These are phyloP conservation scores for Penicillium ochrochloron DNA, from an alignment of 495 filamentous ascomycete genomes.

Conservation along the genomic window DNA sequence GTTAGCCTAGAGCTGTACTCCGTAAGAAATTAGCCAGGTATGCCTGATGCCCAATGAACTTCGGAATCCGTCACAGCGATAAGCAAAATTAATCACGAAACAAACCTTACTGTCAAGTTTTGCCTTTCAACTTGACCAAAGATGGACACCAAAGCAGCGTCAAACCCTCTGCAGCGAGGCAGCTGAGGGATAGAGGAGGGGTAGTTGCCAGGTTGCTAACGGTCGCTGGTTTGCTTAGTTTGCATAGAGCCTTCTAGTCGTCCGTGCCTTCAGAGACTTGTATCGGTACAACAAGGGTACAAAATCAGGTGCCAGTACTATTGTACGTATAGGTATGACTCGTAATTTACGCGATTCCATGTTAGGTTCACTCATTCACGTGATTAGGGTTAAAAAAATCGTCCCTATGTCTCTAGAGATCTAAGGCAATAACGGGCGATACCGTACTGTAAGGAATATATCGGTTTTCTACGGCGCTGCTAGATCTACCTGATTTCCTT, in stretches of 20 bases:
- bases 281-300: no score
- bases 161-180: not conserved
- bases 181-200: not conserved
- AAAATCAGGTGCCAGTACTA: no score
- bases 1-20: no score
- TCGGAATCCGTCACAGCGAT: no score
- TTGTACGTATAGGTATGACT: not conserved
- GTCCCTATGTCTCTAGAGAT: not conserved
- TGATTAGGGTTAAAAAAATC: not conserved
- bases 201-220: not conserved
- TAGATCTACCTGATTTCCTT: no score
- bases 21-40: no score
- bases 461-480: no score
- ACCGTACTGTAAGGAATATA: no score
- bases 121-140: not conserved
- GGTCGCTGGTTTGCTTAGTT: not conserved
- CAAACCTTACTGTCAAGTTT: no score
- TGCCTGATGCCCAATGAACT: no score
- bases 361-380: not conserved
- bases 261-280: no score
- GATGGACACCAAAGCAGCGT: not conserved
- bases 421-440: constrained; percentile 2
- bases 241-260: not conserved
- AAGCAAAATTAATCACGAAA: no score
- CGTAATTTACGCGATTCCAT: not conserved